These are phyloP conservation scores for Digitaria exilis DNA, from an alignment of 202 grass and related monocot genomes.

Conservation along the genomic window DNA sequence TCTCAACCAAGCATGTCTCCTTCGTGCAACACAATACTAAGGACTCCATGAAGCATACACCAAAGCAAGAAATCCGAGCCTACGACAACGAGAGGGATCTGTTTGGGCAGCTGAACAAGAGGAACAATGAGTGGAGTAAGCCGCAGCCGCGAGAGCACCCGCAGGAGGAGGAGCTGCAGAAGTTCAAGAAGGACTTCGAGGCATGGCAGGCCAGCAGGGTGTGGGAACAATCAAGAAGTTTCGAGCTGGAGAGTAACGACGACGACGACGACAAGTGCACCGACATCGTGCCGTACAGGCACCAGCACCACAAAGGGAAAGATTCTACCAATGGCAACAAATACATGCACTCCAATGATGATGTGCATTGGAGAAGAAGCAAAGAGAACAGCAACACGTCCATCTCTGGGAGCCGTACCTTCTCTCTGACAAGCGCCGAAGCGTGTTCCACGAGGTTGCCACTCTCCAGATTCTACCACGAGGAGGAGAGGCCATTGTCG, in stretches of 20 bases:
- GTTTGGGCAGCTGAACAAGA: conserved; percentile 31
- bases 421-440: conserved; percentile 39
- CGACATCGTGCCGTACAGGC: conserved; percentile 53
- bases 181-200: conserved; percentile 93
- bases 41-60: conserved; percentile 4
- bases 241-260: conserved; percentile 49
- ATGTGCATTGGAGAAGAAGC: conserved; percentile 46
- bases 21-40: conserved; percentile 51
- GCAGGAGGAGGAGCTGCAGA: conserved; percentile 95
- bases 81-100: conserved; percentile 37
- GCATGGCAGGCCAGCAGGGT: conserved; percentile 73
- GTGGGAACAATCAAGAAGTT: conserved; percentile 55
- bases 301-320: conserved; percentile 51
- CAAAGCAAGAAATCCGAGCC: conserved; percentile 34
- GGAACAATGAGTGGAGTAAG: conserved; percentile 39
- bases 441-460: conserved; percentile 34
- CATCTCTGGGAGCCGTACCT: conserved; percentile 42
- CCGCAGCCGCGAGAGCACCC: conserved; percentile 75
- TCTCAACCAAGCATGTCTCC: conserved; percentile 46
- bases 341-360: conserved; percentile 22
- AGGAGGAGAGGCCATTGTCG: conserved; percentile 54
- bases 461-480: conserved; percentile 49
- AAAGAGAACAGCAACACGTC: conserved; percentile 44
- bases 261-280: conserved; percentile 17
- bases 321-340: conserved; percentile 16